Evolutionary conservation across 129 eudicot genomes (phyloP), one percentile per base, ranked within the genome.

Genomic region (Flaveria robusta): DNA sequence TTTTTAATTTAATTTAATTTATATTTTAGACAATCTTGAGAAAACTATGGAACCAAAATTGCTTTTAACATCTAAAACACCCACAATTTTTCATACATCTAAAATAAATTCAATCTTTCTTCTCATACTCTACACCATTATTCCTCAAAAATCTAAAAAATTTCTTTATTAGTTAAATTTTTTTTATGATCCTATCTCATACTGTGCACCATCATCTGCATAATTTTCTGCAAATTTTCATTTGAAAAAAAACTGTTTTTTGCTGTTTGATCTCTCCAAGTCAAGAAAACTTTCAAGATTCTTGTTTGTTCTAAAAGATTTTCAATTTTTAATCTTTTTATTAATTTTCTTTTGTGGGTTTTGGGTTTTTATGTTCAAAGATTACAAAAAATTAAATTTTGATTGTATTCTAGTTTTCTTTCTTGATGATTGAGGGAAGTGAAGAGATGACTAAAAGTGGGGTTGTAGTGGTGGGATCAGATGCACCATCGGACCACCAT

Each of bases 391-490:
- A 34, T 5, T 13, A 52, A 27, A 76, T 22, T 37, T 3, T 67
- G 15, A 59, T 24, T 14, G 71, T 47, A 13, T 60, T 59, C 39
- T 34, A 34, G 31, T 19, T 43, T 74, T 59, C 31, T 70, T 43
- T 46, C 34, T 65, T 66, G 83, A 80, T 80, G 79, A 81, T 85
- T 82, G 86, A 81, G 67, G 81, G 70, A 74, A 81, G 68, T 51
- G 91, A 83, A 79, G 83, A 78, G 64, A 80, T 80, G 83, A 80
- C 66, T 65, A 81, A 64, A 24, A 81, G 89, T 83, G 97, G 96
- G 73, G 92, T 89, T 49, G 89, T 92, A 73, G 97, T 95, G 74
- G 92, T 89, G 80, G 90, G 89, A 86, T 94, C 99, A 76, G 99
- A 95, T 86, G 96, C 97, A 79, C 96, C 99, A 13, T 86, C 99